Evolutionary conservation across 208 protist genomes (phyloP).

Genomic region (Porcisia deanei): DNA sequence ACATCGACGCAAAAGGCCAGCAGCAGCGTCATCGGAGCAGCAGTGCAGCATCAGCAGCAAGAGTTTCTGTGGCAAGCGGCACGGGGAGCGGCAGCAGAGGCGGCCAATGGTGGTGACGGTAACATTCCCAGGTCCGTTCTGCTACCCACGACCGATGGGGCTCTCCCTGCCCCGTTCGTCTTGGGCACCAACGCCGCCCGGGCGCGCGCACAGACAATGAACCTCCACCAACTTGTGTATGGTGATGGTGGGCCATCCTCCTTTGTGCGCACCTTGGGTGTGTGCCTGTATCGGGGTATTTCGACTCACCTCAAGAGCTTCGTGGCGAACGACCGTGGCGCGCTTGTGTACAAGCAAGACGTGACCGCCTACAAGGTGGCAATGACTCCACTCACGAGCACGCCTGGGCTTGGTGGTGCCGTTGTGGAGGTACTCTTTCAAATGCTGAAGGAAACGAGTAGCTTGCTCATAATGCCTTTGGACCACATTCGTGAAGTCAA

Average conservation of each 20-base stretch:
- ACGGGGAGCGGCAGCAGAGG: slow-evolving; percentile 16
- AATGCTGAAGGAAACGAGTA: slow-evolving; percentile 84
- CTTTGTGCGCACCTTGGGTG: slow-evolving; percentile 83
- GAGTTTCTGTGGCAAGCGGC: neutral
- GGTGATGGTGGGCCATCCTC: slow-evolving; percentile 81
- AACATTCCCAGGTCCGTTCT: neutral
- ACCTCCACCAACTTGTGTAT: slow-evolving; percentile 81
- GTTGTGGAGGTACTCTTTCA: slow-evolving; percentile 85
- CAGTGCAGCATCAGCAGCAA: slow-evolving; percentile 23
- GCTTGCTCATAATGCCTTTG: slow-evolving; percentile 78
- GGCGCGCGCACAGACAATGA: slow-evolving; percentile 76
- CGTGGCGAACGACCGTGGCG: slow-evolving; percentile 66
- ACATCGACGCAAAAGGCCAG: slow-evolving; percentile 12
- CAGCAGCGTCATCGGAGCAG: slow-evolving; percentile 12
- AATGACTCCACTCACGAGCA: slow-evolving; percentile 69
- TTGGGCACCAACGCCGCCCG: slow-evolving; percentile 46
- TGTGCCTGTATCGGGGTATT: slow-evolving; percentile 86
- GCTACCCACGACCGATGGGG: neutral
- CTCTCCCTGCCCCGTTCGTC: neutral
- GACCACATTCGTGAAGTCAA: slow-evolving; percentile 87
- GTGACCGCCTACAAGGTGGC: slow-evolving; percentile 88
- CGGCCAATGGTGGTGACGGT: neutral
- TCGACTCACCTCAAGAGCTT: slow-evolving; percentile 73
- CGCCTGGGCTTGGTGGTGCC: slow-evolving; percentile 73
- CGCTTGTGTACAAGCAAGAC: slow-evolving; percentile 89